Percentiles rank a stretch among this genome's conserved stretches.
These are phyloP conservation scores for Xylariaceae sp. DNA, from an alignment of 2,329 filamentous ascomycete genomes.

Conservation along the genomic window DNA sequence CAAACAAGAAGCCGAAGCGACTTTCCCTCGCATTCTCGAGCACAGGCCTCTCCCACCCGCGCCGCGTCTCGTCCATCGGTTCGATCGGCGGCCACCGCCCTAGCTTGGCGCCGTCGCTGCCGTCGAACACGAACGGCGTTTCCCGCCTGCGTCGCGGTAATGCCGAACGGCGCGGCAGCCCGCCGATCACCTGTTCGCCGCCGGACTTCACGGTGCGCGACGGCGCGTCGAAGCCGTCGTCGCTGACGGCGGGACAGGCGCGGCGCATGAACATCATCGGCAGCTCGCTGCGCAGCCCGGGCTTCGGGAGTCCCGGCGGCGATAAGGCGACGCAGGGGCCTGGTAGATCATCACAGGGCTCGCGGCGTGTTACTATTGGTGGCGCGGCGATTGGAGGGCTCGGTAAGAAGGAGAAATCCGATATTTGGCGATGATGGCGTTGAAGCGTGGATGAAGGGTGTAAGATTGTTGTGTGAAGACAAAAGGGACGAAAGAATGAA, in stretches of 20 bases:
- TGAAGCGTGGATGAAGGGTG: background rate
- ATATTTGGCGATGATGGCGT: slow-evolving; percentile 24
- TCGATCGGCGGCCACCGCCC: slow-evolving; percentile 33
- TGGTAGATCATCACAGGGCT: slow-evolving; percentile 24
- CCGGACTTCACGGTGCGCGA: slow-evolving; percentile 37
- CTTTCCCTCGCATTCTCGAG: slow-evolving; percentile 32
- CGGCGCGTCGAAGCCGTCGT: slow-evolving; percentile 19
- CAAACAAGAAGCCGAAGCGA: slow-evolving; percentile 43
- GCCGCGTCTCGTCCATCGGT: slow-evolving; percentile 44
- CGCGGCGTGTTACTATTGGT: slow-evolving; percentile 42
- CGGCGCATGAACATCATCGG: slow-evolving; percentile 50
- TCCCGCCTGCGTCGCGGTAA: slow-evolving; percentile 49
- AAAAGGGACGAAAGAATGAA: no score
- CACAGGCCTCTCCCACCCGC: slow-evolving; percentile 28
- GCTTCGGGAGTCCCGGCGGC: slow-evolving; percentile 23
- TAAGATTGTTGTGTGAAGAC: no score
- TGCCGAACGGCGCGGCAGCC: slow-evolving; percentile 46
- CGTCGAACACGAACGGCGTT: slow-evolving; percentile 52
- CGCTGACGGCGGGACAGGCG: slow-evolving; percentile 50
- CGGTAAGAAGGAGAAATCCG: slow-evolving; percentile 18
- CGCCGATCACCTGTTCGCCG: slow-evolving; percentile 50
- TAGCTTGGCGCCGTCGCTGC: slow-evolving; percentile 31
- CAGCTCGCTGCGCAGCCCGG: slow-evolving; percentile 20
- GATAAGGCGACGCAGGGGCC: slow-evolving; percentile 15
- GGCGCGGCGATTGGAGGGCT: slow-evolving; percentile 29